Percentiles rank a stretch among this genome's conserved stretches.
Conservation (phyloP, 2,329 filamentous ascomycete genomes). For the Nemania diffusa region DNA sequence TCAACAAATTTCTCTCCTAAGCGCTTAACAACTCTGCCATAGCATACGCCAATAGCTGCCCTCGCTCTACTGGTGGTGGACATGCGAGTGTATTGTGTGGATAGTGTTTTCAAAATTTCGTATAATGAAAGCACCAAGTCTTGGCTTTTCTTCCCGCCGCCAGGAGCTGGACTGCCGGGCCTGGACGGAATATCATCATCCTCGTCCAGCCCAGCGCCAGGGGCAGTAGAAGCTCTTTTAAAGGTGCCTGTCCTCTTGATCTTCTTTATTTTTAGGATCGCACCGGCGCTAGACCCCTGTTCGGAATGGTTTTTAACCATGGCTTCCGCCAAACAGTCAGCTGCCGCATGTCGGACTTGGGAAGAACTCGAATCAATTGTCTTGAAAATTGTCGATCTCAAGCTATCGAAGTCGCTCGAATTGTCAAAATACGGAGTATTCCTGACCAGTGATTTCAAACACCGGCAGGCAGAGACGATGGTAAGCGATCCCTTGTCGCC, state of each 20-base stretch:
- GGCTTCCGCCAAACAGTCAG: slow-evolving; percentile 84
- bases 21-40: slow-evolving; percentile 80
- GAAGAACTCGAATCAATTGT: slow-evolving; percentile 81
- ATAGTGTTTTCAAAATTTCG: slow-evolving; percentile 83
- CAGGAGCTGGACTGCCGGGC: slow-evolving; percentile 77
- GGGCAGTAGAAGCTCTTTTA: slow-evolving; percentile 69
- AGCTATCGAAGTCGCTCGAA: slow-evolving; percentile 86
- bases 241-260: slow-evolving; percentile 64
- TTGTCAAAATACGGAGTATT: slow-evolving; percentile 87
- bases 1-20: slow-evolving; percentile 87
- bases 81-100: slow-evolving; percentile 80
- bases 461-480: slow-evolving; percentile 80
- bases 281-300: slow-evolving; percentile 56
- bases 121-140: slow-evolving; percentile 78
- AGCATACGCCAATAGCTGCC: slow-evolving; percentile 87
- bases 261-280: slow-evolving; percentile 71
- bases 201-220: slow-evolving; percentile 73
- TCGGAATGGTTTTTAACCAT: slow-evolving; percentile 84
- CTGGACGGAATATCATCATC: slow-evolving; percentile 73
- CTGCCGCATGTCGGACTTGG: slow-evolving; percentile 84
- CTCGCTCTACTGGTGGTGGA: slow-evolving; percentile 83
- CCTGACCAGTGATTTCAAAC: slow-evolving; percentile 77
- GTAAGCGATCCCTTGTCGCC: slow-evolving; percentile 86
- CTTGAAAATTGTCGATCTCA: slow-evolving; percentile 86
- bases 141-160: slow-evolving; percentile 72